Evolutionary conservation across 371 early-diverging fungal genomes (phyloP).

Genomic region (Saksenaea oblongispora): DNA sequence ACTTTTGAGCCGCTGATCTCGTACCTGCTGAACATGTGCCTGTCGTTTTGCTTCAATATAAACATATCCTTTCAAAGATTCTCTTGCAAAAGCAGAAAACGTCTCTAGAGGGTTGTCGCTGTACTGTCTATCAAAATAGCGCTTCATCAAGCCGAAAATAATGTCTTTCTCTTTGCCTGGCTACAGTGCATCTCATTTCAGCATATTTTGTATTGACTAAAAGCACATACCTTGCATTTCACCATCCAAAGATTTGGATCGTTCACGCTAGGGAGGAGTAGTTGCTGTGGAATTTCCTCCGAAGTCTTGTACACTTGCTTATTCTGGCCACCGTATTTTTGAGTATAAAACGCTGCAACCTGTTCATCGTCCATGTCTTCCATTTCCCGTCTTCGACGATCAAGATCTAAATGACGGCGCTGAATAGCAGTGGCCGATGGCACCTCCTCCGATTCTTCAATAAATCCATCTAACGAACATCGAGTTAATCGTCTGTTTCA

Average conservation of each 20-base stretch:
- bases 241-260: slow-evolving; percentile 97
- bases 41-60: slow-evolving; percentile 93
- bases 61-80: slow-evolving; percentile 92
- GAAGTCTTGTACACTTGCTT: slow-evolving; percentile 58
- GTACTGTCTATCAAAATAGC: slow-evolving; percentile 69
- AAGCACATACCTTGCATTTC: slow-evolving; percentile 68
- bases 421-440: slow-evolving; percentile 57
- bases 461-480: slow-evolving; percentile 61
- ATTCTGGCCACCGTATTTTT: slow-evolving; percentile 75
- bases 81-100: slow-evolving; percentile 84
- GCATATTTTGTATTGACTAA: not conserved
- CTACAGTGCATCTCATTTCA: slow-evolving; percentile 18
- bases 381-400: slow-evolving; percentile 63
- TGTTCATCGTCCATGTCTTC: slow-evolving; percentile 85
- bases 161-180: slow-evolving; percentile 91
- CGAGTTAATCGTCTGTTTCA: not conserved
- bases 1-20: not conserved
- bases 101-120: slow-evolving; percentile 67
- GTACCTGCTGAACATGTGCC: slow-evolving; percentile 80
- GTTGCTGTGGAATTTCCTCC: slow-evolving; percentile 75
- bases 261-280: slow-evolving; percentile 84
- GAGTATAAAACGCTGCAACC: slow-evolving; percentile 77
- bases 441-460: slow-evolving; percentile 68
- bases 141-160: slow-evolving; percentile 81
- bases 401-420: slow-evolving; percentile 65